A percentile compares a stretch with the other conserved stretches of the same genome.
These are phyloP conservation scores for Akebia trifoliata DNA, from an alignment of 164 flowering plant species.

Conservation along the genomic window DNA sequence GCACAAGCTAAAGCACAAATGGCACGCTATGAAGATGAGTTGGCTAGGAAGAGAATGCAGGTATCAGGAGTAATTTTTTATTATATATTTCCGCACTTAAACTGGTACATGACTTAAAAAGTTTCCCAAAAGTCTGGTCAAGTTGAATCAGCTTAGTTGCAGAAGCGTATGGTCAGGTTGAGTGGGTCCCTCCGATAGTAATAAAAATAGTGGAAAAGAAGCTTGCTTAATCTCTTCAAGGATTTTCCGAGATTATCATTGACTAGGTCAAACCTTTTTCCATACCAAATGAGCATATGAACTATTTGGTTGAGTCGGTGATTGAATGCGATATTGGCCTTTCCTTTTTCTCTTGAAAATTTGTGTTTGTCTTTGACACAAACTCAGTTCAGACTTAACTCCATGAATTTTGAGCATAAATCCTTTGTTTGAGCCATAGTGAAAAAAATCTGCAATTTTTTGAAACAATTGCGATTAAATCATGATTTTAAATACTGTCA, in stretches of 20 bases:
- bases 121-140: not conserved
- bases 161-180: constrained; percentile 1
- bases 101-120: not conserved
- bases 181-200: not conserved
- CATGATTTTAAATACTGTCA: too few species aligned
- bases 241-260: not conserved
- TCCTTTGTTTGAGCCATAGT: too few species aligned
- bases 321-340: not conserved
- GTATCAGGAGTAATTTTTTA: constrained; percentile 25
- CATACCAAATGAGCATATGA: not conserved
- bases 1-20: constrained; percentile 81
- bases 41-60: constrained; percentile 92
- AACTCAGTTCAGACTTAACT: not conserved
- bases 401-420: not conserved
- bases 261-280: not conserved
- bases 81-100: not conserved
- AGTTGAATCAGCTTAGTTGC: not conserved
- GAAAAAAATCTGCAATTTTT: too few species aligned
- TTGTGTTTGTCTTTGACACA: too few species aligned
- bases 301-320: not conserved
- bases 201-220: not conserved
- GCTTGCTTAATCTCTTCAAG: not conserved
- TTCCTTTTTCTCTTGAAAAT: not conserved
- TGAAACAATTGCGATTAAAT: too few species aligned
- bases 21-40: constrained; percentile 83